phyloP scores from a whole-genome alignment of 768 basidiomycete genomes.

The Galerina sulciceps region DNA sequence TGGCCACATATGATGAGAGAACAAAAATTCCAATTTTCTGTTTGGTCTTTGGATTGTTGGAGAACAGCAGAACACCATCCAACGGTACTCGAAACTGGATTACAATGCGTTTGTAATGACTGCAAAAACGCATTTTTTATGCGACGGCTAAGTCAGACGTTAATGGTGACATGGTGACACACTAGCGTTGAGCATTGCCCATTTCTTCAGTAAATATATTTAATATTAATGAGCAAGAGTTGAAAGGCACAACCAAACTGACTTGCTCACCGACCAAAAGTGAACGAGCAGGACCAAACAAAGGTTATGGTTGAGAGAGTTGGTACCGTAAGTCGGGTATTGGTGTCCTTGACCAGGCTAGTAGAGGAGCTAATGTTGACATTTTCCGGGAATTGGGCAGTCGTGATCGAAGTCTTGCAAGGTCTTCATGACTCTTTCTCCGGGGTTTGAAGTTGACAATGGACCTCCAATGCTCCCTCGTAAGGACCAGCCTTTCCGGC shows the following conservation, averaged over 20 bases:
- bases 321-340: not conserved
- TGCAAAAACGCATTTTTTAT: too few species aligned
- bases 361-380: constrained; percentile 12
- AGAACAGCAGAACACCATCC: too few species aligned
- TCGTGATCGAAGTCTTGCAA: not conserved
- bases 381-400: not conserved
- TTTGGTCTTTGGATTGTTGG: too few species aligned
- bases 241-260: not conserved
- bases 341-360: not conserved
- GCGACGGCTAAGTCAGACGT: too few species aligned
- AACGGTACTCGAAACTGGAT: too few species aligned
- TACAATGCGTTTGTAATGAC: too few species aligned
- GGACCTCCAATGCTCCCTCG: constrained; percentile 50
- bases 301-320: constrained; percentile 2
- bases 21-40: too few species aligned
- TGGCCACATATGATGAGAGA: too few species aligned
- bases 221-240: not conserved
- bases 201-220: not conserved
- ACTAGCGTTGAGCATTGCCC: too few species aligned
- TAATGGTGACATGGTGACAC: too few species aligned
- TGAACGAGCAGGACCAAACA: not conserved
- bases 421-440: not conserved
- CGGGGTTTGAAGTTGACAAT: constrained; percentile 52
- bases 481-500: constrained; percentile 34
- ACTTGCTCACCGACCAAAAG: not conserved